Base-by-base conservation (phyloP, 169 alveolate genomes). In the Theileria orientalis region DNA sequence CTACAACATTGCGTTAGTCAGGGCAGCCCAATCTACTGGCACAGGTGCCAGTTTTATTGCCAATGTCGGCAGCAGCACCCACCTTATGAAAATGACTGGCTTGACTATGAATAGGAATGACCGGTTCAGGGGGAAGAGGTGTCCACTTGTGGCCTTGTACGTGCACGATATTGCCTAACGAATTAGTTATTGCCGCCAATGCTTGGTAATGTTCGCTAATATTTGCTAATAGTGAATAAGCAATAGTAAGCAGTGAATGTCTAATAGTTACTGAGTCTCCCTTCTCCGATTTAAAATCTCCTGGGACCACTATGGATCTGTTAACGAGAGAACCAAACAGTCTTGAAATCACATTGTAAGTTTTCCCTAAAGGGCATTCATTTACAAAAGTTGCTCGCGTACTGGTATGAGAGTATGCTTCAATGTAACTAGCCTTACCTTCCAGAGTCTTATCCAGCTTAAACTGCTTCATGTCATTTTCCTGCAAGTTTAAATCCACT, bases 101-200 rank as follows among this genome's bases (percentile, higher is more conserved):
- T 97, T 97, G 64, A 93, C 94, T 41, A 97, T 94, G 90, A 95
- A 97, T 32, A 97, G 91, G 59, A 97, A 89, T 46, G 96, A 91
- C 57, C 96, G 96, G 83, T 94, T 93, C 64, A 97, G 92, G 14
- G 99, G 98, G 74, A 95, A 97, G 40, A 97, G 84, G 60, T 92
- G 96, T 14, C 99, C 99, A 72, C 97, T 97, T 40, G 93, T 92
- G 2, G 99, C 99, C 77, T 94, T 95, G 77, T 94, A 95, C 47
- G 98, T 95, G 89, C 99, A 97, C 61, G 97, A 94, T 41, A 97
- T 69, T 9, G 86, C 92, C 85, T 76, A 66, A 8, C 25, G 7
- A 1, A 3, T 7, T 2, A 25, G 9, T 47, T 19, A 19, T 1
- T 29, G 44, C 8, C 6, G 23, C 6, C 9, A n/a, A 6, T 49